Evolutionary conservation across 306 rosid genomes (phyloP).

Genomic region (Echinosophora koreensis): DNA sequence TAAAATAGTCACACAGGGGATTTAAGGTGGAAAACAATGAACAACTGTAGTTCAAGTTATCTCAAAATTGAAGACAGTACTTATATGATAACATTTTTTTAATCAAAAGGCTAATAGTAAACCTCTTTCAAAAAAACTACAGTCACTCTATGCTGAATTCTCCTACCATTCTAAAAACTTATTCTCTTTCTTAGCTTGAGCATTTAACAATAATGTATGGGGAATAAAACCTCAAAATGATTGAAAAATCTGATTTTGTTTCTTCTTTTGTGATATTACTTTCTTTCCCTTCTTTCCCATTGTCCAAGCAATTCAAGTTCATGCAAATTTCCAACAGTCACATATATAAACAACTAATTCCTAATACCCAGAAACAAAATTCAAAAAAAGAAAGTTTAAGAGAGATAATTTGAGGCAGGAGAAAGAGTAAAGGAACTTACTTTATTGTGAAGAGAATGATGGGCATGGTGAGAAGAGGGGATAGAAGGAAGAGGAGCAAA

Average conservation of each 20-base stretch:
- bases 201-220: background rate
- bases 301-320: slow-evolving; percentile 7
- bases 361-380: slow-evolving; percentile 18
- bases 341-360: slow-evolving; percentile 9
- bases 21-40: slow-evolving; percentile 9
- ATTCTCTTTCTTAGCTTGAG: background rate
- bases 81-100: background rate
- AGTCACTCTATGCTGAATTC: background rate
- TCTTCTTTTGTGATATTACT: background rate
- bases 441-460: slow-evolving; percentile 39
- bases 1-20: slow-evolving; percentile 36
- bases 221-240: background rate
- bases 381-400: background rate
- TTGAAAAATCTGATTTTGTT: background rate
- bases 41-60: slow-evolving; percentile 5
- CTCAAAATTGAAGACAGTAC: background rate
- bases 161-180: background rate
- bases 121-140: slow-evolving; percentile 11
- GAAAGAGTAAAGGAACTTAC: slow-evolving; percentile 52
- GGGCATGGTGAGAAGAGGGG: slow-evolving; percentile 40
- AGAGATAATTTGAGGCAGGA: background rate
- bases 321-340: background rate
- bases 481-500: slow-evolving; percentile 73
- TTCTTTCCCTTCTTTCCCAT: background rate
- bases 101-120: background rate